Evolutionary conservation across 2,329 filamentous ascomycete species (phyloP), one percentile per base, ranked within the genome.

Genomic region (Podosphaera xanthii): DNA sequence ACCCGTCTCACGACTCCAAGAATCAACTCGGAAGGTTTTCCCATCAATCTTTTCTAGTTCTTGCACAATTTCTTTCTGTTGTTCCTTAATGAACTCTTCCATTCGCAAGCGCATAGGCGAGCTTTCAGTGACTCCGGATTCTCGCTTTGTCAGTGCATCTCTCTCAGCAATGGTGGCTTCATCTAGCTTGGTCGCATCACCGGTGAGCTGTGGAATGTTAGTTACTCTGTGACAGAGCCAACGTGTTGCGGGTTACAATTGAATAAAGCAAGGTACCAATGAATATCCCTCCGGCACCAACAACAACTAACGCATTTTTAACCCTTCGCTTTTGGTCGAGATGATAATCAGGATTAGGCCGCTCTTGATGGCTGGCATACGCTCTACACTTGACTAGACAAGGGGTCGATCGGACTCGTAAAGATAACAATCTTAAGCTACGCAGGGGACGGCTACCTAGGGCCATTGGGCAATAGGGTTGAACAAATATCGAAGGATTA

Each of bases 41-140:
- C 88, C 90, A 68, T 97, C 92, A 50, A 97, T 76, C 65, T 82
- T 78, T 70, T 94, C 85, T 31, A 98, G 79, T 60, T 84, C 88
- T 59, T 79, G 75, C 35, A 97, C 85, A 61, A 98, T 98, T 62
- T 84, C 80, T 66, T 87, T 80, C 69, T 98, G 92, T 67, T 97
- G 87, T 66, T 89, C 81, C 71, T 92, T 92, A 72, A 97, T 94
- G 70, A 97, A 86, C 67, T 87, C 82, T 73, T 98, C 92, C 92
- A 98, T 97, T 63, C 91, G 87, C 60, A 98, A 78, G 59, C 92
- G 89, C 91, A 98, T 97, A 1, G 92, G 90, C 12, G 91, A 96
- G 66, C 82, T 76, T 60, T 83, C 78, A 55, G 77, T 84, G 57
- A 97, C 78, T 63, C 82, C 81, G 60, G 81, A 78, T 70, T 92